phyloP scores from a whole-genome alignment of 257 asterid species.

The Nicotiana tabacum region DNA sequence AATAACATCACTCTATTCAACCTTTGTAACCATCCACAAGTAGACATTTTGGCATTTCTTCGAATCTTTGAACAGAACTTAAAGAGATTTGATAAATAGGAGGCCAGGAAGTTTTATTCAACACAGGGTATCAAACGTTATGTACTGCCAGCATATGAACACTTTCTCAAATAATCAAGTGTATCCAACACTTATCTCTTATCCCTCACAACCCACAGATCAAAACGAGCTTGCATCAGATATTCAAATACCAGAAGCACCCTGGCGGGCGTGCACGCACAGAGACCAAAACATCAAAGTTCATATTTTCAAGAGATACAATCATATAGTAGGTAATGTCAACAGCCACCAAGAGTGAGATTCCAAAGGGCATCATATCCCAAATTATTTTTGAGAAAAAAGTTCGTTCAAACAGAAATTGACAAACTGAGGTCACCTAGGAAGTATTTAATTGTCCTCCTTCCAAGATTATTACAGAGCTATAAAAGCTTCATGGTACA shows the following conservation, averaged over 20 bases:
- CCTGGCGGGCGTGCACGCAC: background rate
- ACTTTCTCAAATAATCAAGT: background rate
- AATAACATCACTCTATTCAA: too few relatives aligned
- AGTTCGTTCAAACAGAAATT: background rate
- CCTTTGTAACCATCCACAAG: too few relatives aligned
- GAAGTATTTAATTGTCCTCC: constrained; percentile 17
- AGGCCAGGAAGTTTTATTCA: background rate
- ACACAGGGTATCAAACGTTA: background rate
- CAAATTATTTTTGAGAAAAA: background rate
- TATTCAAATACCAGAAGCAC: background rate
- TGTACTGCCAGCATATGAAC: background rate
- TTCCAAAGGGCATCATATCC: background rate
- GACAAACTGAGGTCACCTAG: background rate
- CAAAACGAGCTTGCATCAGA: background rate
- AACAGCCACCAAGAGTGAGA: background rate
- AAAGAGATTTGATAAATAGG: background rate
- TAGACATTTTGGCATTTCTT: too few relatives aligned
- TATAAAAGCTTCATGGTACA: constrained; percentile 20
- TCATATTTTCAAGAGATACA: background rate
- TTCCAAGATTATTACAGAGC: constrained; percentile 30
- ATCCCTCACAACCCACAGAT: background rate
- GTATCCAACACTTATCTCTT: background rate
- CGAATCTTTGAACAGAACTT: background rate
- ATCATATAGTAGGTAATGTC: background rate
- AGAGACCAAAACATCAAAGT: background rate